A percentile compares a stretch with the other conserved stretches of the same genome.
These are phyloP conservation scores for Camelina hispida DNA, from an alignment of 345 rosid genomes.

Conservation along the genomic window DNA sequence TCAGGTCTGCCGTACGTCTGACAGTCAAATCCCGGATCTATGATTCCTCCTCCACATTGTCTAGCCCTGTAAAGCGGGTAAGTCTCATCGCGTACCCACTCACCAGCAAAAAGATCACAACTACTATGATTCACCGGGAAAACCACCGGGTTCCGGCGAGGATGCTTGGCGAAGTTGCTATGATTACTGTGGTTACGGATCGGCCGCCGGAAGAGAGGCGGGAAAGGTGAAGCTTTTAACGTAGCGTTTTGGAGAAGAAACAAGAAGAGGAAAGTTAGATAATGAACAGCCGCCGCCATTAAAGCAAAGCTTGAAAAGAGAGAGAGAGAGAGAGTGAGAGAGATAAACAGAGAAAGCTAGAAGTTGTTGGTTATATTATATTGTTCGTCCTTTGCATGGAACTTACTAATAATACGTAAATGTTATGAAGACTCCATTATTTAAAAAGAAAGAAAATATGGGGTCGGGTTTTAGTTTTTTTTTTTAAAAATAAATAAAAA, in stretches of 20 bases:
- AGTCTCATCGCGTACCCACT: constrained; percentile 75
- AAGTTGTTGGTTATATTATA: constrained; percentile 25
- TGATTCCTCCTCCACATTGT: constrained; percentile 60
- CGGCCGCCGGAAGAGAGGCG: constrained; percentile 20
- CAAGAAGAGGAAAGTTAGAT: constrained; percentile 35
- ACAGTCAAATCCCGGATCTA: constrained; percentile 83
- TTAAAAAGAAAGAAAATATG: constrained; percentile 21
- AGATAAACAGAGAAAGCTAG: constrained; percentile 2
- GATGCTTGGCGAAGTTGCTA: constrained; percentile 41
- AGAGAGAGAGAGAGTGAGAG: not conserved
- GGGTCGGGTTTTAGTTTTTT: constrained; percentile 15
- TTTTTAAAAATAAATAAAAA: not conserved
- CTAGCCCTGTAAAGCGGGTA: constrained; percentile 71
- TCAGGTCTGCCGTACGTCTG: constrained; percentile 89
- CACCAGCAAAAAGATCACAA: constrained; percentile 64
- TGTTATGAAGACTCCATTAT: constrained; percentile 24
- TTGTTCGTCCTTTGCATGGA: constrained; percentile 39
- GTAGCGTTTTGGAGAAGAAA: constrained; percentile 37
- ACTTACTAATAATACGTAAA: constrained; percentile 20
- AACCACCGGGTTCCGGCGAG: constrained; percentile 11
- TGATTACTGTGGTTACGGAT: constrained; percentile 4
- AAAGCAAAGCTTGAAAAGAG: constrained; percentile 30
- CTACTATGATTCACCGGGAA: constrained; percentile 42
- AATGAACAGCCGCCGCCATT: constrained; percentile 40
- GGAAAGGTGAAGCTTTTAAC: constrained; percentile 26